These are phyloP conservation scores for Nothophytophthora sp. DNA, from an alignment of 352 stramenopile genomes.

Conservation along the genomic window DNA sequence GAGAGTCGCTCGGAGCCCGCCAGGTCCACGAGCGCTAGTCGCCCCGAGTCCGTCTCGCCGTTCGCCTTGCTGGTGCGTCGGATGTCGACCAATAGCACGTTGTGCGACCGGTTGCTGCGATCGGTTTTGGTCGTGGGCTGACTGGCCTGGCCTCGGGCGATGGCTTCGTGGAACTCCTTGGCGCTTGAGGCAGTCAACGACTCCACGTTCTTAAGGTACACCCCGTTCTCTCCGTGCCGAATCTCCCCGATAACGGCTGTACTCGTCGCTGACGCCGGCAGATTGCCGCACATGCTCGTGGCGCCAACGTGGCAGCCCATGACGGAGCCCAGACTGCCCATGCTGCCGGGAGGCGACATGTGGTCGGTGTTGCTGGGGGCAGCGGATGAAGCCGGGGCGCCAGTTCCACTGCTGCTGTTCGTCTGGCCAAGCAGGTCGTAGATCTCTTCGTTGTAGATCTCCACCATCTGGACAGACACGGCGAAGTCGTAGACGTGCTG, in stretches of 20 bases:
- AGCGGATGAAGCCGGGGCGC: conserved; percentile 1
- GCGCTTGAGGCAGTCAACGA: conserved; percentile 29
- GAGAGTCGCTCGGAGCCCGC: conserved; percentile 74
- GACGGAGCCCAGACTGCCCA: conserved; percentile 50
- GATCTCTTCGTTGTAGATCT: conserved; percentile 90
- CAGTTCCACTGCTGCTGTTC: not conserved
- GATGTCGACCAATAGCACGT: conserved; percentile 62
- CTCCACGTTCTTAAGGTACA: conserved; percentile 75
- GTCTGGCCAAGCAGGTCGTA: conserved; percentile 58
- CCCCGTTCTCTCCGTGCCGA: conserved; percentile 63
- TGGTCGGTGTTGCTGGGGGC: not conserved
- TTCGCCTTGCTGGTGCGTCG: conserved; percentile 43
- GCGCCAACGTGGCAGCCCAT: conserved; percentile 52
- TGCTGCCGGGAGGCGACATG: conserved; percentile 53
- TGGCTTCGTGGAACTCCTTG: conserved; percentile 36
- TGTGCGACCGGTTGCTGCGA: conserved; percentile 59
- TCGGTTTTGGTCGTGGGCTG: conserved; percentile 30
- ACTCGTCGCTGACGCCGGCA: conserved; percentile 6
- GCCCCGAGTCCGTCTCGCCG: conserved; percentile 38
- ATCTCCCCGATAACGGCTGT: conserved; percentile 81
- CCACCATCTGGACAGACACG: conserved; percentile 65
- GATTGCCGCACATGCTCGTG: conserved; percentile 34
- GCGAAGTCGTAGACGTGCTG: conserved; percentile 47
- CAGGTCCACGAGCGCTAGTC: conserved; percentile 76
- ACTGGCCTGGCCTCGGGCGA: conserved; percentile 37